Evolutionary conservation across 768 basidiomycete genomes (phyloP).

Genomic region (Lactarius indigo): DNA sequence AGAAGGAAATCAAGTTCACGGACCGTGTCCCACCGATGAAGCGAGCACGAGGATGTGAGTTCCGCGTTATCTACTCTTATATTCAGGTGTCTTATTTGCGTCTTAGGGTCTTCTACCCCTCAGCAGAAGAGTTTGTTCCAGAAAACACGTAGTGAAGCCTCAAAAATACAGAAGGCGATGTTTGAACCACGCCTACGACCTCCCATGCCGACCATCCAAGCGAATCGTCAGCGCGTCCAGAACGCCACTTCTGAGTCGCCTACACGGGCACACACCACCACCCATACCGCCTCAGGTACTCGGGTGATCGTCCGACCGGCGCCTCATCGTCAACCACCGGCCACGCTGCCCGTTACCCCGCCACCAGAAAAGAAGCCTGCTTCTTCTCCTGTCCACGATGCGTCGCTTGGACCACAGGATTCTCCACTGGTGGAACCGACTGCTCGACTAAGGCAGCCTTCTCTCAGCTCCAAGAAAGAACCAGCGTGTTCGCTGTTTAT

Average conservation of each 20-base stretch:
- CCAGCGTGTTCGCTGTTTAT: constrained; percentile 63
- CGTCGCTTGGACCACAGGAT: constrained; percentile 10
- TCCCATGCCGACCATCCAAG: constrained; percentile 48
- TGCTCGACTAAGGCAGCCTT: constrained; percentile 36
- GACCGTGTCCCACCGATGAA: constrained; percentile 65
- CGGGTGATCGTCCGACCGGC: constrained; percentile 18
- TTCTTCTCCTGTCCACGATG: constrained; percentile 1
- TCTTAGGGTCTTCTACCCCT: constrained; percentile 37
- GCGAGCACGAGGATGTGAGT: constrained; percentile 57
- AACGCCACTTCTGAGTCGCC: constrained; percentile 26
- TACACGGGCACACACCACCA: constrained; percentile 28
- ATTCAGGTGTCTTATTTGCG: constrained; percentile 18
- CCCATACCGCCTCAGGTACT: constrained; percentile 24
- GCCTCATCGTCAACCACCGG: constrained; percentile 9
- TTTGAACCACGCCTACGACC: constrained; percentile 51
- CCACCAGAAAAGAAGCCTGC: constrained; percentile 6
- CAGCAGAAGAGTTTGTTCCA: constrained; percentile 71
- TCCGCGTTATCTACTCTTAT: constrained; percentile 8
- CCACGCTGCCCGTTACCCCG: constrained; percentile 27
- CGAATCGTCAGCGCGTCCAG: constrained; percentile 35
- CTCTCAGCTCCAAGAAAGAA: constrained; percentile 52
- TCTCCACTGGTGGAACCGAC: constrained; percentile 26
- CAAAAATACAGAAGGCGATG: constrained; percentile 60
- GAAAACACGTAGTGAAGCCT: constrained; percentile 70
- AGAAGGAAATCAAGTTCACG: constrained; percentile 71